Evolutionary conservation across 495 filamentous ascomycete genomes (phyloP).

Genomic region (Hyphodiscus hymeniophilus): DNA sequence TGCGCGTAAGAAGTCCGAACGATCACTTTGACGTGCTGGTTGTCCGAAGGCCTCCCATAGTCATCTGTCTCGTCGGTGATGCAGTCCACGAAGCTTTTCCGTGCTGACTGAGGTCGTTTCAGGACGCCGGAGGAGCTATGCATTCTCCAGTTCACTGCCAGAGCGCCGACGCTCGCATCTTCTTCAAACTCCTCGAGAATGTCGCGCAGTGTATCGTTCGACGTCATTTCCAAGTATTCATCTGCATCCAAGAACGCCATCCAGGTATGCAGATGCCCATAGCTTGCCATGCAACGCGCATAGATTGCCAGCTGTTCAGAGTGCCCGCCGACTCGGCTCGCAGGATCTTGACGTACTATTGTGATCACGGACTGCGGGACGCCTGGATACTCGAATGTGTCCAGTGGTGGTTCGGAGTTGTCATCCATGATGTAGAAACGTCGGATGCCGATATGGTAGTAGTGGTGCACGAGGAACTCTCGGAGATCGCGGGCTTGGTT

Average conservation of each 20-base stretch:
- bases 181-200: constrained; percentile 7
- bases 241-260: constrained; percentile 17
- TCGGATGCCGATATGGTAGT: constrained; percentile 22
- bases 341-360: constrained; percentile 6
- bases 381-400: constrained; percentile 7
- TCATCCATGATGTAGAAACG: constrained; percentile 26
- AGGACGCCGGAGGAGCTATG: constrained; percentile 8
- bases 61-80: too few species aligned
- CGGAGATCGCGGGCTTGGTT: constrained; percentile 19
- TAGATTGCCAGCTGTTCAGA: constrained; percentile 10
- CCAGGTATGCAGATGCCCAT: constrained; percentile 12
- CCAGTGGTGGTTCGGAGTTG: constrained; percentile 19
- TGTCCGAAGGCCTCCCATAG: too few species aligned
- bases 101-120: constrained; percentile 1
- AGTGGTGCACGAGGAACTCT: constrained; percentile 23
- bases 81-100: constrained; percentile 10
- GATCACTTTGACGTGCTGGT: too few species aligned
- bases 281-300: constrained; percentile 2
- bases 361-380: constrained; percentile 10
- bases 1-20: too few species aligned
- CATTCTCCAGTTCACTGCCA: constrained; percentile 16
- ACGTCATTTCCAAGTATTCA: constrained; percentile 14
- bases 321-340: not conserved
- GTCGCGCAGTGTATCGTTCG: not conserved
- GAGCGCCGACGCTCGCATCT: constrained; percentile 7